Evolutionary conservation across 108 stramenopile genomes (phyloP).

Genomic region (Cyclotella atomus): DNA sequence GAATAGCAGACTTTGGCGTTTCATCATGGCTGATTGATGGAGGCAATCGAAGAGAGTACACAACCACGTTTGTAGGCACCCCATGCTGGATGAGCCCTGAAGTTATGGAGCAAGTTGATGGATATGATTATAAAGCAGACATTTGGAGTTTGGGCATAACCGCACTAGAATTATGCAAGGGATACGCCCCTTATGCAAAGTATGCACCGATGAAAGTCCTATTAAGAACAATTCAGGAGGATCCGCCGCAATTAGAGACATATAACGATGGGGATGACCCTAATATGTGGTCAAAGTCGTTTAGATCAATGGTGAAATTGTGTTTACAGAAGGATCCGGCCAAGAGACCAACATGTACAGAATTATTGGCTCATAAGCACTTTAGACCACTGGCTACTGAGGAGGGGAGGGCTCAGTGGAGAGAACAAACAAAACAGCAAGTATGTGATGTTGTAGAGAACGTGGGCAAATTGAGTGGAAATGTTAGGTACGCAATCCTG

Average conservation of each 20-base stretch:
- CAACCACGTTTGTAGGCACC: constrained; percentile 93
- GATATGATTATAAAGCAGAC: constrained; percentile 97
- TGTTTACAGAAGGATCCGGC: constrained; percentile 87
- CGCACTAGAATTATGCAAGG: constrained; percentile 97
- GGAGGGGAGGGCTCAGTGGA: constrained; percentile 38
- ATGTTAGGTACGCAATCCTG: background rate
- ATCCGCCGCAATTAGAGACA: constrained; percentile 89
- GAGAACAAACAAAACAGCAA: constrained; percentile 49
- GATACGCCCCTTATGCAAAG: constrained; percentile 97
- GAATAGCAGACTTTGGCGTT: constrained; percentile 98
- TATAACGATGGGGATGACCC: constrained; percentile 83
- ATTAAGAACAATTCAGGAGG: constrained; percentile 94
- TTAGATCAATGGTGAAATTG: constrained; percentile 62
- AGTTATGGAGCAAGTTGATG: constrained; percentile 98
- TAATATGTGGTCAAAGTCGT: constrained; percentile 67
- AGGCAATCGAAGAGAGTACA: constrained; percentile 75
- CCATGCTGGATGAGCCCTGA: constrained; percentile 95
- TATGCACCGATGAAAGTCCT: constrained; percentile 97
- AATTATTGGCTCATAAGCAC: constrained; percentile 62
- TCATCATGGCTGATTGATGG: constrained; percentile 82
- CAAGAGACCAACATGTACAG: constrained; percentile 71
- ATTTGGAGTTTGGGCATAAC: constrained; percentile 99
- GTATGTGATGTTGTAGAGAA: constrained; percentile 70
- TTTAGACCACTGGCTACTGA: constrained; percentile 52
- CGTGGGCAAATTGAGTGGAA: constrained; percentile 49